A percentile compares a stretch with the other conserved stretches of the same genome.
Conservation (phyloP, 2,329 filamentous ascomycete genomes). For the Aspergillus quadrilineatus region DNA sequence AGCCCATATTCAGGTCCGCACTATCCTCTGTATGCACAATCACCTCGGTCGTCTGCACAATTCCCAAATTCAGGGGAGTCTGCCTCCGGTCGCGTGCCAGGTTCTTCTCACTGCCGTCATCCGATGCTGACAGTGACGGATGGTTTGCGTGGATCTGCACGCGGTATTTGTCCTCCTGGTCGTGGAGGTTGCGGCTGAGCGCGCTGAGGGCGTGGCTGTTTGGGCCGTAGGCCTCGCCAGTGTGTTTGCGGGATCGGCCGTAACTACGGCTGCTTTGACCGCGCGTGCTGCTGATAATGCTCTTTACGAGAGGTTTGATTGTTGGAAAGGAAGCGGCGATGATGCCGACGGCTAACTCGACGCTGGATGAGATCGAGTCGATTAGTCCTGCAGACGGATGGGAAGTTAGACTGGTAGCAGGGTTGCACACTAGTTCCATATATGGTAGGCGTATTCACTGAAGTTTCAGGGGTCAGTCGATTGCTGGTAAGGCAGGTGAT, state of each 20-base stretch:
- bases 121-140: background rate
- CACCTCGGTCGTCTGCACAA: constrained; percentile 17
- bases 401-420: no score
- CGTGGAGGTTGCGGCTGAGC: constrained; percentile 1
- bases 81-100: background rate
- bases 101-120: constrained; percentile 9
- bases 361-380: constrained; percentile 5
- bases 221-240: constrained; percentile 7
- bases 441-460: constrained; percentile 31
- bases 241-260: constrained; percentile 16
- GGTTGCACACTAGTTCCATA: constrained; percentile 40
- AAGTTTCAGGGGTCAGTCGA: no score
- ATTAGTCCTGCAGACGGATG: no score
- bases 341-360: constrained; percentile 33
- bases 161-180: constrained; percentile 2
- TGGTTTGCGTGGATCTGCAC: constrained; percentile 6
- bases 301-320: constrained; percentile 34
- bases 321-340: constrained; percentile 34
- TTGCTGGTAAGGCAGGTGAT: no score
- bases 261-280: constrained; percentile 12
- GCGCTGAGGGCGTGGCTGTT: constrained; percentile 18
- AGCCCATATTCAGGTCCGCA: background rate
- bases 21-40: constrained; percentile 13
- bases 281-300: constrained; percentile 19
- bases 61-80: background rate